Evolutionary conservation across 2,329 filamentous ascomycete species (phyloP), one percentile per base, ranked within the genome.

Genomic region (Acarospora socialis): DNA sequence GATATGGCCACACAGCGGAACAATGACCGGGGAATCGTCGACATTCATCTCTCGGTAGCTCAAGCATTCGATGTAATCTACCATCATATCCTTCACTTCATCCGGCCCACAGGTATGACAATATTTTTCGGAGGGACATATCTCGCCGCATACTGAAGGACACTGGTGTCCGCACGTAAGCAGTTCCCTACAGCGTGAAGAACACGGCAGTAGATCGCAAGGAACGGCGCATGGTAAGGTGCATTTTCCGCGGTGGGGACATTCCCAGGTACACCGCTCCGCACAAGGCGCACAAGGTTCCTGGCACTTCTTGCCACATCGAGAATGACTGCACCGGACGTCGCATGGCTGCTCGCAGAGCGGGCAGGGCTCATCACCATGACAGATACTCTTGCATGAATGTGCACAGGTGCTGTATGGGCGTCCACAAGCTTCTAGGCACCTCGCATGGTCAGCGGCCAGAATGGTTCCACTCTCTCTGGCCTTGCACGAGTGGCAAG

Each of bases 151-250:
- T 2, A 78, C 38, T 0, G 68, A 70, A 1, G 74, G 74, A 55
- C 70, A 81, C 46, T 60, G 66, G 47, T 81, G 74, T 1, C 69
- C 68, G 44, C 77, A 81, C 0, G 16, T 12, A 3, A 81, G 49
- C 0, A 36, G 10, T 17, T 66, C 56, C 3, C 55, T 44, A 44
- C 77, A 83, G 6, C 76, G 59, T 41, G 61, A 49, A 2, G 65
- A 66, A 46, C 77, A 83, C 1, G 77, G 78, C 0, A 80, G 45
- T 53, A 70, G 66, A 40, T 78, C 59, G 46, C 77, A 83, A 0
- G 77, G 76, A 0, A 68, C 76, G 0, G 73, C 72, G 38, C 77
- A 81, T 12, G 69, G 69, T 59, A 72, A 60, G 0, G 50, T 50
- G 32, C 63, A 68, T 2, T 32, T 17, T 14, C 45, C 53, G 21